Percentiles rank a stretch among this genome's conserved stretches.
Evolutionary conservation across 495 filamentous ascomycete species (phyloP).

Genomic region (Neurospora sp.): DNA sequence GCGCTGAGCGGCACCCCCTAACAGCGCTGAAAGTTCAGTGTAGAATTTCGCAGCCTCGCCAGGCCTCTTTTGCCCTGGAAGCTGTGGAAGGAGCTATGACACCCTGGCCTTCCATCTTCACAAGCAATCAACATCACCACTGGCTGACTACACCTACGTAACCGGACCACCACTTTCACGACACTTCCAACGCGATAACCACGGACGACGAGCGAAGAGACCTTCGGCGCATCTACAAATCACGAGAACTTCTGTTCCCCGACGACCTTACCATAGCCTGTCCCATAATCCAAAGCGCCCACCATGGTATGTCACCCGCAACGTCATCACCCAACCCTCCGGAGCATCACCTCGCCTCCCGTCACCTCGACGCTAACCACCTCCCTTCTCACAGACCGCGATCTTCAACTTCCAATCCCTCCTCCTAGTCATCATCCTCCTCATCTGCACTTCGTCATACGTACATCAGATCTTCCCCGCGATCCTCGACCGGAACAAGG

Average conservation of each 20-base stretch:
- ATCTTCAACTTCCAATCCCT: constrained; percentile 98
- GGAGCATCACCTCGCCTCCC: background rate
- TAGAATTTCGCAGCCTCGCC: background rate
- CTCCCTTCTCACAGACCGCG: constrained; percentile 52
- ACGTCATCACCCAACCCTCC: background rate
- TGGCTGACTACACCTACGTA: constrained; percentile 1
- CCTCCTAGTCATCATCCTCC: constrained; percentile 82
- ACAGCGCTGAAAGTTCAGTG: background rate
- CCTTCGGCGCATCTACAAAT: background rate
- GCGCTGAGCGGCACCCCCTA: background rate
- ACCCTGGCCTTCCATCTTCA: constrained; percentile 3
- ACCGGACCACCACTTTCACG: background rate
- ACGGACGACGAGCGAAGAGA: background rate
- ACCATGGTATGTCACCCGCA: background rate
- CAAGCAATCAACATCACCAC: background rate
- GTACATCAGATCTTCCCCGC: constrained; percentile 82
- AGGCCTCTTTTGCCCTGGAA: background rate
- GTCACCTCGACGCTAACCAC: background rate
- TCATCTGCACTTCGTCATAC: constrained; percentile 93
- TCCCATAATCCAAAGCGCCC: background rate
- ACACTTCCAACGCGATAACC: background rate
- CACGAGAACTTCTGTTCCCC: background rate
- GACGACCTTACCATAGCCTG: background rate
- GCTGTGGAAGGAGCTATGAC: constrained; percentile 5
- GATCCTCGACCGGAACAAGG: constrained; percentile 87